Conservation (phyloP, 2,329 filamentous ascomycete species). For the Diaporthe nobilis region DNA sequence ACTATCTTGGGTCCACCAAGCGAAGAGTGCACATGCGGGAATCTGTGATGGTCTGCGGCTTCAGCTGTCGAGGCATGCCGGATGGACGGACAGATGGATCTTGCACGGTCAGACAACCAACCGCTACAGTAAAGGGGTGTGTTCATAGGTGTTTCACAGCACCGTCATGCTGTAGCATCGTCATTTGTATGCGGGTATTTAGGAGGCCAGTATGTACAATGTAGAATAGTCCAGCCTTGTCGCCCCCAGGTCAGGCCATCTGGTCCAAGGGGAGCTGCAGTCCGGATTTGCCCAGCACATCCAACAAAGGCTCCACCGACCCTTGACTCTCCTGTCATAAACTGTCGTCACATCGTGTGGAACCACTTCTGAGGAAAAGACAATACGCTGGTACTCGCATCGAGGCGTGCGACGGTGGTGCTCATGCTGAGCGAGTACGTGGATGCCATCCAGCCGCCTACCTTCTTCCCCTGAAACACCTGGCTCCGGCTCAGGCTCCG, state of each 20-base stretch:
- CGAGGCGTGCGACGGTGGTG: neutral
- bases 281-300: neutral
- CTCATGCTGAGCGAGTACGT: neutral
- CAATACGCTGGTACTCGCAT: slow-evolving; percentile 1
- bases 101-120: neutral
- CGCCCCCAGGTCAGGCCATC: slow-evolving; percentile 16
- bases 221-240: neutral
- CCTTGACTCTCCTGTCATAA: slow-evolving; percentile 10
- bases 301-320: neutral
- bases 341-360: slow-evolving; percentile 36
- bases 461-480: neutral
- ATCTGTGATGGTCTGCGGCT: neutral
- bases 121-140: neutral
- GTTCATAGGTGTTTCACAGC: slow-evolving; percentile 14
- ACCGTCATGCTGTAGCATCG: slow-evolving; percentile 23
- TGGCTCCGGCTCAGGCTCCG: slow-evolving; percentile 49
- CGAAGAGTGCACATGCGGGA: too few species aligned
- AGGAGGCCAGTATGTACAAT: slow-evolving; percentile 34
- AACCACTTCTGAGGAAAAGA: neutral
- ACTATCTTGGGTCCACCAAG: neutral
- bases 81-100: neutral
- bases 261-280: neutral
- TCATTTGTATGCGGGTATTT: slow-evolving; percentile 29
- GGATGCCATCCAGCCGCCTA: neutral
- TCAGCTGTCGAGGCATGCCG: neutral